Evolutionary conservation across 768 basidiomycete species (phyloP).

Genomic region (Tricholoma furcatifolium): DNA sequence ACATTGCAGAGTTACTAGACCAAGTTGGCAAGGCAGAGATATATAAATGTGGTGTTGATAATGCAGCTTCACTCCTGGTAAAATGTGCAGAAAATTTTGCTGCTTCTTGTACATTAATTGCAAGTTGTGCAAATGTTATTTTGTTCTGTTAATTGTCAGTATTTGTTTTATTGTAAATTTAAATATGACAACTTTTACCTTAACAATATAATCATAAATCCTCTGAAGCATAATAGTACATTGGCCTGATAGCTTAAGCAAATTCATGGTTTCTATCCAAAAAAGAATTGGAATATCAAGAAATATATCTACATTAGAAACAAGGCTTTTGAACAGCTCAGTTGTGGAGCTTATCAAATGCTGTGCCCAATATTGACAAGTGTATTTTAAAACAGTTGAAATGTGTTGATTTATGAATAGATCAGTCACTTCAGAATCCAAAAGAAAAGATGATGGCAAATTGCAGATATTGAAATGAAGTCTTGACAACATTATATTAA

Average conservation of each 20-base stretch:
- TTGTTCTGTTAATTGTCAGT: not conserved
- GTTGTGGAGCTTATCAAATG: not conserved
- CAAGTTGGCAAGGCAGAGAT: constrained; percentile 22
- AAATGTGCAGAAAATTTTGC: constrained; percentile 19
- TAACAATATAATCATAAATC: constrained; percentile 9
- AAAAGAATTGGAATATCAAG: constrained; percentile 18
- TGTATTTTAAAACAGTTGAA: not conserved
- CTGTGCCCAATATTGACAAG: constrained; percentile 3
- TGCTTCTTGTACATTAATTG: constrained; percentile 16
- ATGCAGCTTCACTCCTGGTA: constrained; percentile 11
- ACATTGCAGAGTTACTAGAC: not conserved
- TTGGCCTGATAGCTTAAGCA: constrained; percentile 13
- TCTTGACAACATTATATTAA: constrained; percentile 16
- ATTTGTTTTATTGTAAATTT: not conserved
- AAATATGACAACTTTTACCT: not conserved
- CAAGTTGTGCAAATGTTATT: constrained; percentile 4
- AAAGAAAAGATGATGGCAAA: constrained; percentile 16
- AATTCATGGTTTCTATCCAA: constrained; percentile 29
- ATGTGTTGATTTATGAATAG: constrained; percentile 12
- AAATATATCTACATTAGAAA: not conserved
- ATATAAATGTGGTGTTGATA: constrained; percentile 21
- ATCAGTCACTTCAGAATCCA: constrained; percentile 12
- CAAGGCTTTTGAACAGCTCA: not conserved
- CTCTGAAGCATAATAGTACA: constrained; percentile 19
- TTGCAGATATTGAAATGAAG: constrained; percentile 22